These are phyloP conservation scores for Malassezia japonica DNA, from an alignment of 1,284 basidiomycete genomes.

Conservation along the genomic window DNA sequence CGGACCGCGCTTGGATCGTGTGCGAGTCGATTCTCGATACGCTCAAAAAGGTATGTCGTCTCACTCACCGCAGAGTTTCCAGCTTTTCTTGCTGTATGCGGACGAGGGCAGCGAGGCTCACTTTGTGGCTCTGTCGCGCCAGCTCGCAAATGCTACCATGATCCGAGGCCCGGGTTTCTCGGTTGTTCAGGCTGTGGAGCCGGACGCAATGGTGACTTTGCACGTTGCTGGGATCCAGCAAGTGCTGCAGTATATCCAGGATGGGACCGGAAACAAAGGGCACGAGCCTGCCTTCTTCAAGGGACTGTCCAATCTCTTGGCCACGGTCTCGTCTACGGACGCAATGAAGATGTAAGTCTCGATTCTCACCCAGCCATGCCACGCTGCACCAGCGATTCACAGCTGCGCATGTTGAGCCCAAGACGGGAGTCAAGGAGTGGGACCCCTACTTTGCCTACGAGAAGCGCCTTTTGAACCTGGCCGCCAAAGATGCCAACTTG, in stretches of 20 bases:
- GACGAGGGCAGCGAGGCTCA: conserved; percentile 13
- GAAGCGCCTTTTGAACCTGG: conserved; percentile 14
- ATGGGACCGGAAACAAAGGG: background rate
- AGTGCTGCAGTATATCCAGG: conserved; percentile 4
- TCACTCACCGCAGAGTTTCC: conserved; percentile 1
- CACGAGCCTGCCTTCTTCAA: conserved; percentile 7
- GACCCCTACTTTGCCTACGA: conserved; percentile 16
- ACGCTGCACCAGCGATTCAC: conserved; percentile 15
- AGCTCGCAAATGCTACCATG: conserved; percentile 16
- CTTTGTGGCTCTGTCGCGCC: conserved; percentile 7
- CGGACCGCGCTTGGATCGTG: conserved; percentile 18
- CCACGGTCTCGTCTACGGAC: conserved; percentile 4
- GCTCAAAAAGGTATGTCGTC: background rate
- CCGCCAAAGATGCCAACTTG: conserved; percentile 9
- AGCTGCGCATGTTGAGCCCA: conserved; percentile 5
- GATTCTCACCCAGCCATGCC: background rate
- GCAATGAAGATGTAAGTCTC: conserved; percentile 11
- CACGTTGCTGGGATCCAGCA: conserved; percentile 13
- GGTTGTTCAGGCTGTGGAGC: conserved; percentile 6
- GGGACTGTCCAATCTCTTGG: conserved; percentile 3
- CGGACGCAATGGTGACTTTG: conserved; percentile 12
- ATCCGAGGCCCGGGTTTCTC: conserved; percentile 16
- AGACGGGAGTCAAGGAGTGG: conserved; percentile 4
- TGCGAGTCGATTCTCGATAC: conserved; percentile 13
- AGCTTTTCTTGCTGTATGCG: background rate